phyloP scores from a whole-genome alignment of 2,329 filamentous ascomycete species.

The Exophiala bonariae region DNA sequence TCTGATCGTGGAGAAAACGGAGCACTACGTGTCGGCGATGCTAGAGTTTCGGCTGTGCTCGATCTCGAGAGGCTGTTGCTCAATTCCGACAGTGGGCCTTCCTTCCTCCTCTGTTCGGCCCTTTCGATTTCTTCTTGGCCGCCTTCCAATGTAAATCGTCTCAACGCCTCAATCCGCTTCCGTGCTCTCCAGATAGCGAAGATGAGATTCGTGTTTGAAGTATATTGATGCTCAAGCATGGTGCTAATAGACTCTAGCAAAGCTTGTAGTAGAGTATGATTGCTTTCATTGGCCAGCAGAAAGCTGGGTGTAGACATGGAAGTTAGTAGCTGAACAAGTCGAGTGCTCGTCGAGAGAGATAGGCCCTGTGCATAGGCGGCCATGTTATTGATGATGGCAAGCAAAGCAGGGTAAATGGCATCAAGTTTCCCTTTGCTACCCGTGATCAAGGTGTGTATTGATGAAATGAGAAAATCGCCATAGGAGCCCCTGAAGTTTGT shows the following conservation, averaged over 20 bases:
- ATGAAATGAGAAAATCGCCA: conserved; percentile 92
- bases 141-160: conserved; percentile 86
- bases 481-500: conserved; percentile 85
- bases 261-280: conserved; percentile 77
- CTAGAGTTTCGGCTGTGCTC: conserved; percentile 15
- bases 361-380: conserved; percentile 79
- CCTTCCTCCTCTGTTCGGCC: conserved; percentile 25
- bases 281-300: conserved; percentile 85
- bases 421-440: conserved; percentile 86
- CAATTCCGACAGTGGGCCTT: conserved; percentile 53
- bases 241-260: conserved; percentile 86
- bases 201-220: conserved; percentile 79
- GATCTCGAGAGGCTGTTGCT: conserved; percentile 14
- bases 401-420: conserved; percentile 85
- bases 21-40: conserved; percentile 10
- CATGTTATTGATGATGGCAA: conserved; percentile 93
- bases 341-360: conserved; percentile 72
- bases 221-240: conserved; percentile 76
- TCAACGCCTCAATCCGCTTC: conserved; percentile 79
- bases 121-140: conserved; percentile 89
- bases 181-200: conserved; percentile 76
- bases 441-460: conserved; percentile 88
- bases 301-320: conserved; percentile 95
- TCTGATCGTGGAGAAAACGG: conserved; percentile 13
- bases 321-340: conserved; percentile 81